These are phyloP conservation scores for Gentiana dahurica DNA, from an alignment of 257 asterid species.

Conservation along the genomic window DNA sequence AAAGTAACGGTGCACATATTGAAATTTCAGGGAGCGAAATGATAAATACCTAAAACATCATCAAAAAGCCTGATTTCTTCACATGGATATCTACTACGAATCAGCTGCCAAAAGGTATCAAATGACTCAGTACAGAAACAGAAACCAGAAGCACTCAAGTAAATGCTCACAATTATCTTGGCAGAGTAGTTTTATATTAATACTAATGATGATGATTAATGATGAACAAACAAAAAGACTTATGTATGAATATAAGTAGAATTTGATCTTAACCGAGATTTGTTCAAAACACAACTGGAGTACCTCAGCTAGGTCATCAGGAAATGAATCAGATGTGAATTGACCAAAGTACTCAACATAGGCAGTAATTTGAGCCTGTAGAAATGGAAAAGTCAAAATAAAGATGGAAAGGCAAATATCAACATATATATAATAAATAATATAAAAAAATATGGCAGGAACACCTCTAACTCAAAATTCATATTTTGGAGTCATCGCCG, in stretches of 20 bases:
- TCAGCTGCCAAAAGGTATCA: conserved; percentile 52
- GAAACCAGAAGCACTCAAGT: conserved; percentile 7
- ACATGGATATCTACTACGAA: conserved; percentile 77
- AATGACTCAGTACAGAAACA: conserved; percentile 9
- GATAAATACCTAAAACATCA: conserved; percentile 71
- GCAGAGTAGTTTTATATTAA: too few relatives aligned
- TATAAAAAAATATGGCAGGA: too few relatives aligned
- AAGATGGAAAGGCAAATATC: background rate
- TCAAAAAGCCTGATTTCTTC: conserved; percentile 84
- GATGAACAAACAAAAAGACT: too few relatives aligned
- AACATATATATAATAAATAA: too few relatives aligned
- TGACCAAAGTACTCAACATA: conserved; percentile 94
- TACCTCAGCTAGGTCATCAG: conserved; percentile 98
- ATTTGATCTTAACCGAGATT: background rate
- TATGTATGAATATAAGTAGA: background rate
- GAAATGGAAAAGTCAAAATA: background rate
- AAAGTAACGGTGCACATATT: background rate
- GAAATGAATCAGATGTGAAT: conserved; percentile 90
- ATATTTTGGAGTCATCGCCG: too few relatives aligned
- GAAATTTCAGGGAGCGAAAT: conserved; percentile 6
- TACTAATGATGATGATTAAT: too few relatives aligned
- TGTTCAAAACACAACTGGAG: conserved; percentile 12
- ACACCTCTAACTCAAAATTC: too few relatives aligned
- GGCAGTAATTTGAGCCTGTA: conserved; percentile 82
- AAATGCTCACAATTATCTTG: too few relatives aligned